Evolutionary conservation across 371 early-diverging fungal genomes (phyloP).

Genomic region (Actinomortierella wolfii): DNA sequence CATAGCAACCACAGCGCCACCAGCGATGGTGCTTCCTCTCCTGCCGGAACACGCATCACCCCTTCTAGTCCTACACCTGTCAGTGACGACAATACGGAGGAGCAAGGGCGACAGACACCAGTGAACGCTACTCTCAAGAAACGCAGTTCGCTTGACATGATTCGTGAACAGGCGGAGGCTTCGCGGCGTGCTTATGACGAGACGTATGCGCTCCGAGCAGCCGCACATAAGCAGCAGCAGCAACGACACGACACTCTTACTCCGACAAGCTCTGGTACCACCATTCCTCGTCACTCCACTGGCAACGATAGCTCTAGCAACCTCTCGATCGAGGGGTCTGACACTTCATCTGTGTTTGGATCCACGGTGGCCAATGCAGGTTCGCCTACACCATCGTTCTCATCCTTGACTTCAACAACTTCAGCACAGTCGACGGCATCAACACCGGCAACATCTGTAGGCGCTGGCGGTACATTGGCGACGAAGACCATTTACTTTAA

Average conservation of each 20-base stretch:
- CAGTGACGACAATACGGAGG: constrained; percentile 16
- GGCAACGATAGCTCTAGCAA: background rate
- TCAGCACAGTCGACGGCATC: constrained; percentile 22
- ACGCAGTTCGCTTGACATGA: constrained; percentile 35
- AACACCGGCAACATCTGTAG: constrained; percentile 21
- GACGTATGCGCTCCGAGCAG: constrained; percentile 26
- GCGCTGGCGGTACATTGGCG: constrained; percentile 1
- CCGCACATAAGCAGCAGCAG: constrained; percentile 2
- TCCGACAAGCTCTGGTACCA: no score
- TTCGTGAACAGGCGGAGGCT: constrained; percentile 41
- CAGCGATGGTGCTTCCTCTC: background rate
- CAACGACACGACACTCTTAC: no score
- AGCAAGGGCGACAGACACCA: constrained; percentile 30
- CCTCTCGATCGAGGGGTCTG: constrained; percentile 23
- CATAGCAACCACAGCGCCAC: constrained; percentile 1
- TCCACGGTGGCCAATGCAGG: constrained; percentile 40
- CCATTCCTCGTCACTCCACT: background rate
- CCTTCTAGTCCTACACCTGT: background rate
- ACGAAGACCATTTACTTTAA: constrained; percentile 35
- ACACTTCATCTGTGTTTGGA: constrained; percentile 37
- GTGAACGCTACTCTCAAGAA: constrained; percentile 37
- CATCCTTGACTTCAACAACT: constrained; percentile 24
- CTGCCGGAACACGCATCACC: no score
- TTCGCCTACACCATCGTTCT: constrained; percentile 37
- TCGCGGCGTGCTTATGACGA: constrained; percentile 42